Evolutionary conservation across 1,284 basidiomycete species (phyloP), one percentile per base, ranked within the genome.

Genomic region (Microbotryomycetes sp.): DNA sequence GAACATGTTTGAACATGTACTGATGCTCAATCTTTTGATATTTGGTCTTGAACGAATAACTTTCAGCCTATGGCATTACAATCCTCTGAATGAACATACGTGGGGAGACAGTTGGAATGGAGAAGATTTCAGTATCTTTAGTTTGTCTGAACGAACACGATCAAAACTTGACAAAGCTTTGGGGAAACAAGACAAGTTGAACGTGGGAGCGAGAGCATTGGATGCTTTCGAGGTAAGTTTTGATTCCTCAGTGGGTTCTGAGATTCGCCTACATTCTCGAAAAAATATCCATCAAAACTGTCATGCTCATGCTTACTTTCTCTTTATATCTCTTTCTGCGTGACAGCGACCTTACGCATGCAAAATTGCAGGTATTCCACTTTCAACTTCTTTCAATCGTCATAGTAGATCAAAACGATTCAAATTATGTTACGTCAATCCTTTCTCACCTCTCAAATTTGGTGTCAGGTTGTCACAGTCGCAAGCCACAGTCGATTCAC

Each of bases 51-150:
- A 9, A 23, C 16, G 2, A n/a, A 6, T 32, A 36, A 9, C 19
- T n/a, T 2, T 3, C 67, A 92, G 89, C 3, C 77, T 97, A 25
- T 97, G 93, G 94, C 92, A 89, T 67, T 97, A 97, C 76, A 97
- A 97, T 72, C 89, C 92, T 0, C 79, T 82, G 57, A 97, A 97
- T 76, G 81, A 82, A 46, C 89, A 94, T 70, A 73, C 77, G 23
- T 73, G 78, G 25, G 96, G 94, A 15, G 93, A 97, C 74, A 80
- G 85, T 64, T 97, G 94, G 94, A 97, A 96, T 73, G 89, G 87
- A 50, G 93, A 97, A 76, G 92, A 92, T 77, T 94, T 96, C 74
- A 91, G 89, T 3, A 94, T 89, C 86, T 94, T 89, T 79, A 88
- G 87, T 64, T 77, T 52, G 4, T 56, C 63, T 2, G 69, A 62